Evolutionary conservation across 2,329 filamentous ascomycete genomes (phyloP).

Genomic region (Hypomyces rosellus): DNA sequence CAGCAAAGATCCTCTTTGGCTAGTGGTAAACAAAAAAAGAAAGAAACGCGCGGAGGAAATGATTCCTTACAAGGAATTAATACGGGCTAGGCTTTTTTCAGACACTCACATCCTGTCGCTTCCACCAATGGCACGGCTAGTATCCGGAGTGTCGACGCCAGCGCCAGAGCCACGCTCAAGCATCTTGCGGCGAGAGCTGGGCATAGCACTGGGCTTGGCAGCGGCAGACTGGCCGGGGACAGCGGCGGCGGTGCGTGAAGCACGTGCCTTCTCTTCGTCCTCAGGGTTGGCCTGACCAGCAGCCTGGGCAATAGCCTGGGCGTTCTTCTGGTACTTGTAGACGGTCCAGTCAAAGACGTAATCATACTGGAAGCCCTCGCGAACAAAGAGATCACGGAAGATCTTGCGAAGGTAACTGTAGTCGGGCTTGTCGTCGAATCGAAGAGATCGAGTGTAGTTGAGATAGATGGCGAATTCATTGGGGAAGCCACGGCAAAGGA

Average conservation of each 20-base stretch:
- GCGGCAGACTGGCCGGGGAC: constrained; percentile 57
- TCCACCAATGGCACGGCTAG: constrained; percentile 68
- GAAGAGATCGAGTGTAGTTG: constrained; percentile 97
- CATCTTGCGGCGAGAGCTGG: constrained; percentile 78
- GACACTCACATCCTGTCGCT: constrained; percentile 96
- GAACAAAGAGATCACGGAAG: constrained; percentile 98
- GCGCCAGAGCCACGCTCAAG: constrained; percentile 59
- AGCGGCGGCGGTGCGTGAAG: constrained; percentile 59
- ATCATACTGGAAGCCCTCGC: constrained; percentile 99
- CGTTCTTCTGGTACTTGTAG: constrained; percentile 99
- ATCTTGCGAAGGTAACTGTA: constrained; percentile 99
- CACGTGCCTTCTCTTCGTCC: constrained; percentile 69
- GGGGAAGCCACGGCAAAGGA: constrained; percentile 96
- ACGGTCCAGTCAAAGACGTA: constrained; percentile 99
- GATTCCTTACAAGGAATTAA: constrained; percentile 79
- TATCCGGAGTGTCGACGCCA: constrained; percentile 61
- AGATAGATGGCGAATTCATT: constrained; percentile 99
- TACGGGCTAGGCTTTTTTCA: constrained; percentile 44
- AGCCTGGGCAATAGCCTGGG: constrained; percentile 84
- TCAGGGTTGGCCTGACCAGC: constrained; percentile 61
- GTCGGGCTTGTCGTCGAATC: constrained; percentile 99
- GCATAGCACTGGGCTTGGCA: constrained; percentile 66
- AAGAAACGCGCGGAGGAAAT: constrained; percentile 77
- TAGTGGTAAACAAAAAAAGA: constrained; percentile 60
- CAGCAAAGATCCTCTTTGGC: constrained; percentile 63